These are phyloP conservation scores for Termitomyces sp. DNA, from an alignment of 768 basidiomycete species.

Conservation along the genomic window DNA sequence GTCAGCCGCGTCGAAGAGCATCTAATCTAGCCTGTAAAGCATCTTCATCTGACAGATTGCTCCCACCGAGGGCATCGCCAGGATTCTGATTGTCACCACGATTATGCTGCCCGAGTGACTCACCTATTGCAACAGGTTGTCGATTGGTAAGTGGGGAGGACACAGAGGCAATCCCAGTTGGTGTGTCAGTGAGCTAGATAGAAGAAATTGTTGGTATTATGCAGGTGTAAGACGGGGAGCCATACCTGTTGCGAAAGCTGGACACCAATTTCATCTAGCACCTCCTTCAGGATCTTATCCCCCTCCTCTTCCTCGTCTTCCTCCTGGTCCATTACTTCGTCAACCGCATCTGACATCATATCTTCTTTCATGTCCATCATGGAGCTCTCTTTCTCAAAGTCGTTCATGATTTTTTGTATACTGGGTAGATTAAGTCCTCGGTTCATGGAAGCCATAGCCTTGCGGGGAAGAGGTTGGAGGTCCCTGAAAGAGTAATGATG, in stretches of 20 bases:
- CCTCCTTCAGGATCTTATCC: slow-evolving; percentile 92
- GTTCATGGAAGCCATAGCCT: slow-evolving; percentile 99
- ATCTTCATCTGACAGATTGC: slow-evolving; percentile 71
- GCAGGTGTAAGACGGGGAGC: neutral
- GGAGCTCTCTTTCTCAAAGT: slow-evolving; percentile 95
- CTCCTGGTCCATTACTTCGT: slow-evolving; percentile 85
- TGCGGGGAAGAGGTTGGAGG: neutral
- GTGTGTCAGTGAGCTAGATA: slow-evolving; percentile 74
- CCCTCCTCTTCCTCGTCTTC: slow-evolving; percentile 97
- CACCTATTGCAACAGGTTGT: slow-evolving; percentile 84
- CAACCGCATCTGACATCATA: slow-evolving; percentile 99
- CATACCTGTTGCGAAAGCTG: slow-evolving; percentile 78
- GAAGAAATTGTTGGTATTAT: slow-evolving; percentile 7
- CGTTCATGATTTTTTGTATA: slow-evolving; percentile 95
- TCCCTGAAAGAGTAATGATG: neutral
- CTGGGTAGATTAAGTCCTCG: slow-evolving; percentile 90
- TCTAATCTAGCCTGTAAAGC: slow-evolving; percentile 91
- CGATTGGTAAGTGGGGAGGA: slow-evolving; percentile 58
- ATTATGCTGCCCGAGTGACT: slow-evolving; percentile 33
- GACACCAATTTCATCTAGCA: slow-evolving; percentile 96
- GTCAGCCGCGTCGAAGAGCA: slow-evolving; percentile 71
- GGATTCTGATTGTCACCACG: slow-evolving; percentile 25
- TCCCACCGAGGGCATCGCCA: slow-evolving; percentile 32
- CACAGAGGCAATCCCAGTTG: slow-evolving; percentile 59
- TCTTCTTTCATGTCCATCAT: slow-evolving; percentile 99